phyloP scores from a whole-genome alignment of 306 rosid species.

The Trichosanthes cucumerina region DNA sequence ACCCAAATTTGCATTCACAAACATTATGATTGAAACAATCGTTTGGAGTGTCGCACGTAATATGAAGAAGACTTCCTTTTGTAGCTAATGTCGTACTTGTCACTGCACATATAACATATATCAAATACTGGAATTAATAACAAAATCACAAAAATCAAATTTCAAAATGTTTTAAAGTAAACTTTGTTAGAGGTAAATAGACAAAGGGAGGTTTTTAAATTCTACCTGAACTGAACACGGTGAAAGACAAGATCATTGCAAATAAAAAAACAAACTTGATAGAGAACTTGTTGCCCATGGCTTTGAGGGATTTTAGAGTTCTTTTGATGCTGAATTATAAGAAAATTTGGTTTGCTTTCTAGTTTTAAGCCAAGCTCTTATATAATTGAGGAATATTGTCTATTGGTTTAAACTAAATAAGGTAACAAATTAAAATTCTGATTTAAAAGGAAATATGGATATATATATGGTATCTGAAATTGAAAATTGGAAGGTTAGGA shows the following conservation, averaged over 20 bases:
- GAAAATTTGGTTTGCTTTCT: too few species aligned
- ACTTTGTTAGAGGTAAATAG: too few species aligned
- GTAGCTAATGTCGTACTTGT: not conserved
- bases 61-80: not conserved
- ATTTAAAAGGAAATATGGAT: too few species aligned
- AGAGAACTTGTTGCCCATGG: not conserved
- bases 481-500: too few species aligned
- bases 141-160: not conserved
- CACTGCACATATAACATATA: not conserved
- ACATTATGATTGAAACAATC: not conserved
- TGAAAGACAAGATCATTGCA: not conserved
- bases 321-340: not conserved
- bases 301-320: not conserved
- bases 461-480: too few species aligned
- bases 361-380: too few species aligned
- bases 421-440: too few species aligned
- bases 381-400: too few species aligned
- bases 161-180: too few species aligned
- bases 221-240: not conserved
- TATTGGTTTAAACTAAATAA: too few species aligned
- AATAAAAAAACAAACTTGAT: too few species aligned
- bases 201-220: too few species aligned
- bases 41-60: not conserved
- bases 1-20: not conserved
- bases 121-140: not conserved